Evolutionary conservation across 371 early-diverging fungal species (phyloP).

Genomic region (Mucor sp.): DNA sequence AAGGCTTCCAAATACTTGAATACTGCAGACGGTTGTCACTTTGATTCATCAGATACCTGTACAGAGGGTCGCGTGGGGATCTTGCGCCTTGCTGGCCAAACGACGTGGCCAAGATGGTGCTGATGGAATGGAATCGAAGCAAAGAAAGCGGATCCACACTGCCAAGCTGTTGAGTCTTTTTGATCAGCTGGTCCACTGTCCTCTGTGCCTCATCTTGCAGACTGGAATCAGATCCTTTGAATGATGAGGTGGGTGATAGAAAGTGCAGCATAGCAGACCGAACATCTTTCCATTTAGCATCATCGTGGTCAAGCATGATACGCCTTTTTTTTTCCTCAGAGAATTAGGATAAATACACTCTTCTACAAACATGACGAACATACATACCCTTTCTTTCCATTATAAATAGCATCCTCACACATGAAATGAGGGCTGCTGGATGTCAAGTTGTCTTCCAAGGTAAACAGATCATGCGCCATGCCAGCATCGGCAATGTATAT

Average conservation of each 20-base stretch:
- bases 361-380: neutral
- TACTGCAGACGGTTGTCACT: neutral
- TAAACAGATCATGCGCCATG: slow-evolving; percentile 23
- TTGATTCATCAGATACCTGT: slow-evolving; percentile 7
- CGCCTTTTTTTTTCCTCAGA: slow-evolving; percentile 4
- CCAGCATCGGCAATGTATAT: slow-evolving; percentile 20
- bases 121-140: slow-evolving; percentile 8
- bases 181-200: slow-evolving; percentile 6
- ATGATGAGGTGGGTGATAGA: slow-evolving; percentile 9
- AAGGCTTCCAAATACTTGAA: neutral
- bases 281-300: slow-evolving; percentile 14
- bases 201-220: slow-evolving; percentile 9
- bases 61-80: slow-evolving; percentile 8
- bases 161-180: neutral
- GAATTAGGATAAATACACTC: neutral
- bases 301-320: neutral
- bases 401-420: slow-evolving; percentile 12
- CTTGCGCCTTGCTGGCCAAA: slow-evolving; percentile 8
- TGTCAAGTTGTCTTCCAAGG: slow-evolving; percentile 3
- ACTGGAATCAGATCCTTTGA: neutral
- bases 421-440: slow-evolving; percentile 16
- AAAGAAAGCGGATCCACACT: slow-evolving; percentile 11
- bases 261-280: slow-evolving; percentile 7
- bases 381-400: slow-evolving; percentile 23
- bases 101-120: slow-evolving; percentile 3